Base-by-base conservation (phyloP, 352 stramenopile genomes). In the Aphanomyces cochlioides region DNA sequence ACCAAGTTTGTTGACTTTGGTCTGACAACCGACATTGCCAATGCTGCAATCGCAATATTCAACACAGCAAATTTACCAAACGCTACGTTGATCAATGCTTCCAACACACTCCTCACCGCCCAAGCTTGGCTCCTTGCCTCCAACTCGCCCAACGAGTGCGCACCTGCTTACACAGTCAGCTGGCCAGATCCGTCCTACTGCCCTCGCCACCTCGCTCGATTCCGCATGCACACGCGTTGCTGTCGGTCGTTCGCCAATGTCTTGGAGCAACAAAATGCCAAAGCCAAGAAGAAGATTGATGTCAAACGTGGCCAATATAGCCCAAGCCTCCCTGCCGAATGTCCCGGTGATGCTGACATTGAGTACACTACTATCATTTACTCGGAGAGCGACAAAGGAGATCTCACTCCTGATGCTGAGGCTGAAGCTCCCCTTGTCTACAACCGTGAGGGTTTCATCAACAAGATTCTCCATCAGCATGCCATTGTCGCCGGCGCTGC, bases 171-270 rank as follows among this genome's bases (percentile, higher is more conserved):
- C 63, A 61, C 53, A 1, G 7, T 69, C 37, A 60, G 34, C 4
- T 69, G 63, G 63, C 12, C n/a, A 34, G 63, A 69, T 28, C 21
- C 15, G 19, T 6, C 63, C 3, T 69, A 69, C 36, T 69, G 63
- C 63, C 63, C 63, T 15, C 63, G 63, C 50, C 63, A 69, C 63
- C 34, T 69, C 4, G 63, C 63, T 7, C 63, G 41, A 50, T 69
- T 69, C 15, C n/a, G 41, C 34, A 57, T 59, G 63, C 63, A 69
- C 7, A 17, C 47, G 13, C 63, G 63, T 21, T 69, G 63, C 63
- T 69, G 63, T 47, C 34, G 39, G 2, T 69, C 63, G 3, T 69
- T 69, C 59, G 63, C 63, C 40, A 43, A 61, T 34, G 40, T 47
- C 36, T 47, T 21, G 8, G 39, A 28, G 7, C 28, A 28, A 28